phyloP scores from a whole-genome alignment of 495 filamentous ascomycete genomes.

The Podospora bellae-mahoneyi region DNA sequence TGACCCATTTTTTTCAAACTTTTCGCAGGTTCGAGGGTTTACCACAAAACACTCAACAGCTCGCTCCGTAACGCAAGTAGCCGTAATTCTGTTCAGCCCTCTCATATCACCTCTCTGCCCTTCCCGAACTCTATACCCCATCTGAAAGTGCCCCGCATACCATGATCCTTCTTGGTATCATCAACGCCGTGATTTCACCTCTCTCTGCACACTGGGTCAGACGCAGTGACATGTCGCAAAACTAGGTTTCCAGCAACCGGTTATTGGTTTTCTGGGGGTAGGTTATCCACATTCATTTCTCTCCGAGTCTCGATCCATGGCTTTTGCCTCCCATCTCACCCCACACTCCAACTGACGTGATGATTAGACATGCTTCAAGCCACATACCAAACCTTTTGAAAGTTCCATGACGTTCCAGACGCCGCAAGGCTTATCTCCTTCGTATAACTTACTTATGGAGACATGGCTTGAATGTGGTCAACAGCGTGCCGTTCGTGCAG shows the following conservation, averaged over 20 bases:
- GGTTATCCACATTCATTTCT: neutral
- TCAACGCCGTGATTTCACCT: neutral
- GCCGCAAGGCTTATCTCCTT: too few relatives aligned
- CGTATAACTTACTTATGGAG: too few relatives aligned
- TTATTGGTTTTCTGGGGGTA: neutral
- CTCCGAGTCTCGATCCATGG: neutral
- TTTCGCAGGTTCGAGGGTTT: neutral
- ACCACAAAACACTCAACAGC: neutral
- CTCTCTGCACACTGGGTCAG: neutral
- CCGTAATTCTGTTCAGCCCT: neutral
- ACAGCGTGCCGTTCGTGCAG: too few relatives aligned
- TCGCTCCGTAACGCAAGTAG: neutral
- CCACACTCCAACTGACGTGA: too few relatives aligned
- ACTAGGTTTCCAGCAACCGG: neutral
- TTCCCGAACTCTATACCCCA: neutral
- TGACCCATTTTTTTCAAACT: neutral
- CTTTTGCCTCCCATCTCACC: neutral
- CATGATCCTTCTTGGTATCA: neutral
- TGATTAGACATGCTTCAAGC: too few relatives aligned
- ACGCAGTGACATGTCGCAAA: neutral
- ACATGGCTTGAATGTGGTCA: too few relatives aligned
- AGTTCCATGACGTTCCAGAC: too few relatives aligned
- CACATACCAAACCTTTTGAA: too few relatives aligned
- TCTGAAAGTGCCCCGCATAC: neutral
- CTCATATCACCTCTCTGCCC: neutral